These are phyloP conservation scores for Phytophthora citricola DNA, from an alignment of 352 stramenopile genomes.

Conservation along the genomic window DNA sequence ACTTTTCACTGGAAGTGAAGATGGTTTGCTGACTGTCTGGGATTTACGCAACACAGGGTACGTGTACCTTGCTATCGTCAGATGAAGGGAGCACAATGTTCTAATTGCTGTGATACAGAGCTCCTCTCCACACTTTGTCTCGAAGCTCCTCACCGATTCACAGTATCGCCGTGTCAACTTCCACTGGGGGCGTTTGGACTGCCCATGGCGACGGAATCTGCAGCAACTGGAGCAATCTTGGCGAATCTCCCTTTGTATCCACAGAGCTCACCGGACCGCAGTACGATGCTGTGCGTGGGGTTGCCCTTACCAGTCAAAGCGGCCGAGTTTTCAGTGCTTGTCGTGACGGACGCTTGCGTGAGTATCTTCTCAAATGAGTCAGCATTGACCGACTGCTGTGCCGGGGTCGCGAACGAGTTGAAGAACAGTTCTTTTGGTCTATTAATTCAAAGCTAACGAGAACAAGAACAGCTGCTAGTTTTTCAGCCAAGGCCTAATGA, in stretches of 20 bases:
- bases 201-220: conserved; percentile 64
- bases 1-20: conserved; percentile 67
- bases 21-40: conserved; percentile 66
- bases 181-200: conserved; percentile 48
- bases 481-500: conserved; percentile 35
- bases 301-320: conserved; percentile 43
- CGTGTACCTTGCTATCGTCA: neutral
- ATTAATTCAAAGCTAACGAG: conserved; percentile 39
- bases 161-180: conserved; percentile 41
- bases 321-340: conserved; percentile 62
- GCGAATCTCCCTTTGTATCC: conserved; percentile 23
- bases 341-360: conserved; percentile 69
- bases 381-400: neutral
- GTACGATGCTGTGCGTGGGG: conserved; percentile 72
- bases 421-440: conserved; percentile 28
- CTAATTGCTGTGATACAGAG: conserved; percentile 30
- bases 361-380: conserved; percentile 50
- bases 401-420: neutral
- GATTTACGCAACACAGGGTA: conserved; percentile 68
- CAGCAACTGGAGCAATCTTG: conserved; percentile 57
- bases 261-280: conserved; percentile 67
- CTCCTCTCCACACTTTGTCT: conserved; percentile 55
- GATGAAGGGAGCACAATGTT: neutral
- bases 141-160: conserved; percentile 64
- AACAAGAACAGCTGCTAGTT: conserved; percentile 31